A percentile compares a stretch with the other conserved stretches of the same genome.
Evolutionary conservation across 2,329 filamentous ascomycete genomes (phyloP).

Genomic region (Diaporthe destruens): DNA sequence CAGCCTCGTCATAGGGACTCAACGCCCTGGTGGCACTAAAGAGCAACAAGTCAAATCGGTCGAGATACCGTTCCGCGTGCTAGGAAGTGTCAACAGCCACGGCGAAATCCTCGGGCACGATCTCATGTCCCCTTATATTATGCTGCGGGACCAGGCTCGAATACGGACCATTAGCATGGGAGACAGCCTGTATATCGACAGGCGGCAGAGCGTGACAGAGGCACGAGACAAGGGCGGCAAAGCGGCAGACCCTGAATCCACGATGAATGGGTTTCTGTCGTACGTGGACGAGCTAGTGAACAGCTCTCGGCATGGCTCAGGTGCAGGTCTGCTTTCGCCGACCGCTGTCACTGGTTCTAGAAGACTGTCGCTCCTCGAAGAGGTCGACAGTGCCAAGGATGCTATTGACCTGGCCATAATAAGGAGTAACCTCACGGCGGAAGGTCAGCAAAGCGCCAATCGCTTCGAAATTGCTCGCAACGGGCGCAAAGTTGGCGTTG

Average conservation of each 20-base stretch:
- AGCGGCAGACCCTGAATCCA: slow-evolving; percentile 51
- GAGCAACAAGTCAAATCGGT: slow-evolving; percentile 91
- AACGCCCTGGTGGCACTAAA: slow-evolving; percentile 81
- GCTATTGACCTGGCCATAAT: slow-evolving; percentile 93
- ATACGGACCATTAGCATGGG: slow-evolving; percentile 65
- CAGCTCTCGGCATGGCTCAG: slow-evolving; percentile 65
- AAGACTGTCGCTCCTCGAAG: slow-evolving; percentile 67
- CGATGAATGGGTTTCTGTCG: slow-evolving; percentile 76
- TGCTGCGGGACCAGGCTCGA: slow-evolving; percentile 85
- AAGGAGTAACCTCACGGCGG: slow-evolving; percentile 77
- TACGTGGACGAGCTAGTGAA: slow-evolving; percentile 83
- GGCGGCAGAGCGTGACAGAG: slow-evolving; percentile 40
- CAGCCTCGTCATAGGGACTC: slow-evolving; percentile 90
- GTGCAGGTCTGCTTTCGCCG: slow-evolving; percentile 77
- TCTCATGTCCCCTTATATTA: slow-evolving; percentile 91
- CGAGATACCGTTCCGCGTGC: slow-evolving; percentile 90
- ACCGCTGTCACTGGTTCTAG: slow-evolving; percentile 70
- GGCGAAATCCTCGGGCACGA: slow-evolving; percentile 94
- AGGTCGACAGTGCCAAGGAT: slow-evolving; percentile 78
- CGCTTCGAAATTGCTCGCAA: slow-evolving; percentile 95
- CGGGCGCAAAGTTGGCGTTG: slow-evolving; percentile 89
- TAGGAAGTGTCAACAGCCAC: slow-evolving; percentile 90
- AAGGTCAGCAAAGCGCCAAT: slow-evolving; percentile 85
- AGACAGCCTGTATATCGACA: slow-evolving; percentile 40
- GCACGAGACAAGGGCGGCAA: slow-evolving; percentile 43